phyloP scores from a whole-genome alignment of 1,284 basidiomycete genomes.

The Moniliophthora roreri region DNA sequence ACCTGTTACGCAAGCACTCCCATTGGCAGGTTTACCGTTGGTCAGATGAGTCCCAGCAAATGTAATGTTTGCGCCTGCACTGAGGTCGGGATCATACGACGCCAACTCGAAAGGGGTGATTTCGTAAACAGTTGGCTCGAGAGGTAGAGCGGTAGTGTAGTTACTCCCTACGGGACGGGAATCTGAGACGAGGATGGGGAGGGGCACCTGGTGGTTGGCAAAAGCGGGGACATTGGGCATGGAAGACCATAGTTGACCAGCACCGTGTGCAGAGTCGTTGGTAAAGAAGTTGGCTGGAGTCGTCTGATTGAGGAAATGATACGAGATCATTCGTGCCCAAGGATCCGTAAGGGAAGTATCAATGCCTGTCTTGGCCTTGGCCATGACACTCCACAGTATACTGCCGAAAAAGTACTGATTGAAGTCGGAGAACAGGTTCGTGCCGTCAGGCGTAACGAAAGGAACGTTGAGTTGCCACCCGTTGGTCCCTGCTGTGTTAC shows the following conservation, averaged over 20 bases:
- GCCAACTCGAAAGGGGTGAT: conserved; percentile 66
- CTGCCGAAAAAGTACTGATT: conserved; percentile 64
- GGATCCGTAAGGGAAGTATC: conserved; percentile 63
- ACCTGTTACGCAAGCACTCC: conserved; percentile 56
- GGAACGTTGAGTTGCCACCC: conserved; percentile 64
- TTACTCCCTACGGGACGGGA: conserved; percentile 51
- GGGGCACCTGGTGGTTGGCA: conserved; percentile 45
- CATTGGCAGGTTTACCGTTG: conserved; percentile 48
- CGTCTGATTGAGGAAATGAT: conserved; percentile 68
- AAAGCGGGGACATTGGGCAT: conserved; percentile 49
- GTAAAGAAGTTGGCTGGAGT: conserved; percentile 57
- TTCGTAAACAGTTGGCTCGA: conserved; percentile 62
- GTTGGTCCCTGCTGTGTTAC: conserved; percentile 35
- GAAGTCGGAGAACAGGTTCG: conserved; percentile 38
- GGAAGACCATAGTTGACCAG: conserved; percentile 64
- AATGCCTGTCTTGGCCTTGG: conserved; percentile 52
- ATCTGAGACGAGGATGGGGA: conserved; percentile 57
- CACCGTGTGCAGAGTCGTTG: conserved; percentile 58
- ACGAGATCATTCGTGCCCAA: conserved; percentile 63
- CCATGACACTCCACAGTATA: conserved; percentile 54
- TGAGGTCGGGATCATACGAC: conserved; percentile 65
- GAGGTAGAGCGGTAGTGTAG: conserved; percentile 36
- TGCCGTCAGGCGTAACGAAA: conserved; percentile 51
- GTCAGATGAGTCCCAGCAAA: conserved; percentile 59
- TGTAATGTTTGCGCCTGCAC: conserved; percentile 57